Base-by-base conservation (phyloP, 1,139 yeast genomes). In the Magnusiomyces tetraspermus region DNA sequence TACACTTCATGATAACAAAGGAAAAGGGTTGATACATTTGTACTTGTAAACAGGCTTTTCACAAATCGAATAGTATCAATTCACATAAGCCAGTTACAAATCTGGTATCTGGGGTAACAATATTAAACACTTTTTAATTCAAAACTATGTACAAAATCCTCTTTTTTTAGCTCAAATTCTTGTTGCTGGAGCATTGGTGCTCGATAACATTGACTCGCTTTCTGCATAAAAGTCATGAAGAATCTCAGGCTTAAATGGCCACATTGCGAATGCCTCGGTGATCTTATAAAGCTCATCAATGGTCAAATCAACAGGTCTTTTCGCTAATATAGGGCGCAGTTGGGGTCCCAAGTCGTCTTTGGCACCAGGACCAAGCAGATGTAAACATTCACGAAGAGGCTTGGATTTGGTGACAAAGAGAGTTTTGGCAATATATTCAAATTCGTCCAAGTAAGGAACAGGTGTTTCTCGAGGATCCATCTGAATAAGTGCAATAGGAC, bases 241-340 rank as follows among this genome's bases (percentile, higher is more conserved):
- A 41, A 73, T 63, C 48, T 76, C 76, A 0, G 97, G 97, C 67
- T 83, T 88, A 71, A 89, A 90, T 0, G 97, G 94, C 97, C 97
- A 90, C 23, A 70, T 64, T 47, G 74, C 76, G 63, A 83, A 86
- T 2, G 70, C 74, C 3, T 75, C 66, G 2, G 81, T 73, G 8
- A 90, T 64, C 4, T 65, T 60, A 6, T 72, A 56, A 56, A 83
- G 72, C 21, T 88, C 94, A 0, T 76, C 77, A 4, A 72, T 63
- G 0, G 79, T 71, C 54, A 89, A 68, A 2, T 77, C 76, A 21
- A 71, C 67, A 0, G 85, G 78, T 2, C 66, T 62, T 56, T 74
- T 77, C 11, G 75, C 64, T 53, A 79, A 61, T 2, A 82, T 53
- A 2, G 76, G 71, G 1, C 68, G 62, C 0, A 76, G 56, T 1